A percentile compares a stretch with the other conserved stretches of the same genome.
Evolutionary conservation across 1,139 yeast genomes (phyloP).

Genomic region (Suhomyces atakaporum): DNA sequence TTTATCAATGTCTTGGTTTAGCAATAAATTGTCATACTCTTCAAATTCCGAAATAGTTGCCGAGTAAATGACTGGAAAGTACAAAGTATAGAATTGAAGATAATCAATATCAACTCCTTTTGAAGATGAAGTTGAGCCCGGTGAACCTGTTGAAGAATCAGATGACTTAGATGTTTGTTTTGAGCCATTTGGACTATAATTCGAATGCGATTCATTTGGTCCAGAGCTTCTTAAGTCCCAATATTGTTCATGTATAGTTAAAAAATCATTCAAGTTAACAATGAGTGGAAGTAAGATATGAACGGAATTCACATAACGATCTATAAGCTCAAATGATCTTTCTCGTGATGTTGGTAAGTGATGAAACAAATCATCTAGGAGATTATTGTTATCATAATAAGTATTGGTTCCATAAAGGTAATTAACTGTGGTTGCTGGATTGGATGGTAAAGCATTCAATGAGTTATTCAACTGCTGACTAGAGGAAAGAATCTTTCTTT

Average conservation of each 20-base stretch:
- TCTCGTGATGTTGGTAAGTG: slow-evolving; percentile 41
- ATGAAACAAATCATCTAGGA: slow-evolving; percentile 36
- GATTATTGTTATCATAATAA: slow-evolving; percentile 40
- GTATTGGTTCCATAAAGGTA: slow-evolving; percentile 48
- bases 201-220: slow-evolving; percentile 2
- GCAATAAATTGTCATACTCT: slow-evolving; percentile 48
- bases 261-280: slow-evolving; percentile 44
- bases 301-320: slow-evolving; percentile 51
- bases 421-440: slow-evolving; percentile 43
- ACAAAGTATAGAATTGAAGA: slow-evolving; percentile 48
- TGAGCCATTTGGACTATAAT: slow-evolving; percentile 3
- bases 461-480: slow-evolving; percentile 20
- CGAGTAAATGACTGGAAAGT: slow-evolving; percentile 55
- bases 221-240: slow-evolving; percentile 39
- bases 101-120: slow-evolving; percentile 28
- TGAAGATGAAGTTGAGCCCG: not conserved
- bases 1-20: slow-evolving; percentile 52
- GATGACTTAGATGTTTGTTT: slow-evolving; percentile 4
- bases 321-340: slow-evolving; percentile 51
- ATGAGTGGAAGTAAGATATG: slow-evolving; percentile 56
- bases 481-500: not conserved
- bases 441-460: slow-evolving; percentile 33
- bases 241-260: slow-evolving; percentile 49
- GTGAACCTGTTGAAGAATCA: slow-evolving; percentile 4
- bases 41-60: slow-evolving; percentile 58